These are phyloP conservation scores for Penicillium nucicola DNA, from an alignment of 495 filamentous ascomycete species.

Conservation along the genomic window DNA sequence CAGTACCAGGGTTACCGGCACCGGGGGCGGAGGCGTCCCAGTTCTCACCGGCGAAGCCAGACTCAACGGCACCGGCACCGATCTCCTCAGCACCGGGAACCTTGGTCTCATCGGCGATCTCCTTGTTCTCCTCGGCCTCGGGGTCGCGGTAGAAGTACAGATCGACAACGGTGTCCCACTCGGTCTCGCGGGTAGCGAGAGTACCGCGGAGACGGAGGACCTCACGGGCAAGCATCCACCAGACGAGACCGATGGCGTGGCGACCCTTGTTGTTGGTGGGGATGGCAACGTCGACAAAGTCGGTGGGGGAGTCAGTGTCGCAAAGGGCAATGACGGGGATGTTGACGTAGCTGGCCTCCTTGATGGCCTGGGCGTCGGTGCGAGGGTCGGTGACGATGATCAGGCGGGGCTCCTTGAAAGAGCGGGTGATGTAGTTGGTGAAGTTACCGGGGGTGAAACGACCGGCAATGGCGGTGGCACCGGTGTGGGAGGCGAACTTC, in stretches of 20 bases:
- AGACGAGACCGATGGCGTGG: conserved; percentile 95
- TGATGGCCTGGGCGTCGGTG: conserved; percentile 99
- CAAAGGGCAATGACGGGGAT: conserved; percentile 98
- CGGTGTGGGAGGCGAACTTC: conserved; percentile 97
- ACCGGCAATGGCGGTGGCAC: conserved; percentile 95
- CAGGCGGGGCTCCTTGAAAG: conserved; percentile 99
- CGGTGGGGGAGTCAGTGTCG: conserved; percentile 98
- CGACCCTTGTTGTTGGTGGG: conserved; percentile 99
- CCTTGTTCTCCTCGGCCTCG: conserved; percentile 96
- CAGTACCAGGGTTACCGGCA: conserved; percentile 54
- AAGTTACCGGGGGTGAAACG: conserved; percentile 99
- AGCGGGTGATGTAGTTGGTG: conserved; percentile 99
- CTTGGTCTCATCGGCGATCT: conserved; percentile 66
- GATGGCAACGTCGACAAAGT: conserved; percentile 99
- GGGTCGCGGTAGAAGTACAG: conserved; percentile 99
- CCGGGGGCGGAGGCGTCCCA: conserved; percentile 56
- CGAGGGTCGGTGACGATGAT: conserved; percentile 99
- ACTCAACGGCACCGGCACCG: conserved; percentile 71
- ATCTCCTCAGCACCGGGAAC: conserved; percentile 79
- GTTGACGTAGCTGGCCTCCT: conserved; percentile 99
- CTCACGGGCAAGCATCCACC: conserved; percentile 99
- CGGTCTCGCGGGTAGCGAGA: conserved; percentile 85
- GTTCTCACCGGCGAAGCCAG: conserved; percentile 68
- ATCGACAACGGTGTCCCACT: conserved; percentile 99
- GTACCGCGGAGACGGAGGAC: conserved; percentile 97